Base-by-base conservation (phyloP, 1,284 basidiomycete species). In the Trichosporon sp. region DNA sequence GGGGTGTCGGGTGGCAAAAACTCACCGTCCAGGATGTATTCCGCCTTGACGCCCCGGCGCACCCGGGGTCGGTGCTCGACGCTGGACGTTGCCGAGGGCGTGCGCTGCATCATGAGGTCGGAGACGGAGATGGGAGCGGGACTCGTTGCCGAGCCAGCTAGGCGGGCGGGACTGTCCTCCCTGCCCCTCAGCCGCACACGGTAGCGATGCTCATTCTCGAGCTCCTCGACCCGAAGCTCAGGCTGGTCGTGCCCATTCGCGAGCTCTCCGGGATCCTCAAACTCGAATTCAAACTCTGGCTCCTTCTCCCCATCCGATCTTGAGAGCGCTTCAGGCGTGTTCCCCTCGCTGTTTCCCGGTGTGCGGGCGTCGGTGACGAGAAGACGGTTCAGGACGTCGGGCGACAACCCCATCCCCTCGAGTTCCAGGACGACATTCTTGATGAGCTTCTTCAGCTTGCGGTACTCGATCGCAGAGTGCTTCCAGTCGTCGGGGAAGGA, bases 371-470 rank as follows among this genome's bases (percentile, higher is more conserved):
- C 78, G 7, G 81, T 78, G 2, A 86, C 85, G 19, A 88, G 81
- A 7, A 88, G 82, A 66, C 85, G 84, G 66, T 87, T 83, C n/a
- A 90, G 84, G 0, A 89, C 86, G 5, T 86, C 85, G 0, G 87
- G 91, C 64, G 88, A 89, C 3, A 96, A 86, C 7, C 94, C 95
- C 67, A 96, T 86, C 6, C 89, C 87, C 7, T 89, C 87, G 37
- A 98, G 89, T 82, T 98, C 95, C 16, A 86, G 85, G 0, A 92
- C 93, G 64, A 96, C 90, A 80, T 91, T 88, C 78, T 94, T 93
- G 79, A 98, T 94, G 67, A 97, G 87, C 79, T 94, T 95, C 85
- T 98, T 98, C 75, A 98, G 90, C 86, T 91, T 89, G 61, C 92
- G 88, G 81, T 98, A 98, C 78, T 96, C 91, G 71, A 98, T 91